phyloP scores from a whole-genome alignment of 176 grass and related monocot species.

The Alloteropsis semialata region DNA sequence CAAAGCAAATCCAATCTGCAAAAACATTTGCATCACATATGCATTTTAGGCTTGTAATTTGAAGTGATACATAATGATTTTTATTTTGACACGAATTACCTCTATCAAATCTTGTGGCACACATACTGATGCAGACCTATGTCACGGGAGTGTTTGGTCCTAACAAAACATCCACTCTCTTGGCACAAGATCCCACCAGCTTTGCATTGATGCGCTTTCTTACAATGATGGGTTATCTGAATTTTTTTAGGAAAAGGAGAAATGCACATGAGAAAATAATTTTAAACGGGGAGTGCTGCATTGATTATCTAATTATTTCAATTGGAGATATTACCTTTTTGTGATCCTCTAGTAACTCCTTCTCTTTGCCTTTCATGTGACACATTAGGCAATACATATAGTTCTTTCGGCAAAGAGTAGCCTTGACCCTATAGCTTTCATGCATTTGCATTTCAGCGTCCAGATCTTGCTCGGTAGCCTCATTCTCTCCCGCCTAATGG shows the following conservation, averaged over 20 bases:
- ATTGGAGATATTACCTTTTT: no score
- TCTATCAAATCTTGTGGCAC: no score
- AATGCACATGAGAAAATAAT: no score
- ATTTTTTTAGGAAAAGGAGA: neutral
- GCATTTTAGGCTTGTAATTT: no score
- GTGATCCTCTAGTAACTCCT: no score
- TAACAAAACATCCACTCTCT: neutral
- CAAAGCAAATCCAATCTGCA: no score
- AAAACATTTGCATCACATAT: no score
- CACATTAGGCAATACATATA: neutral
- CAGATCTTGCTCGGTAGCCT: neutral
- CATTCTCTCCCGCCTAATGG: neutral
- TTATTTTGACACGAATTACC: no score
- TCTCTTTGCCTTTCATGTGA: no score
- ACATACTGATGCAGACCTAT: neutral
- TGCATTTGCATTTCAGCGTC: no score
- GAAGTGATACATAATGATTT: no score
- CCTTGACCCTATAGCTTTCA: neutral
- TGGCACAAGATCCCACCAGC: neutral
- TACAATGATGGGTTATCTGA: neutral
- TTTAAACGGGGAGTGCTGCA: neutral
- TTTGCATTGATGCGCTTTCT: neutral
- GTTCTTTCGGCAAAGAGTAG: neutral
- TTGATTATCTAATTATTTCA: neutral
- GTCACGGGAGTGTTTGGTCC: neutral